Conservation (phyloP, 2,329 filamentous ascomycete genomes). For the Cercospora beticola region DNA sequence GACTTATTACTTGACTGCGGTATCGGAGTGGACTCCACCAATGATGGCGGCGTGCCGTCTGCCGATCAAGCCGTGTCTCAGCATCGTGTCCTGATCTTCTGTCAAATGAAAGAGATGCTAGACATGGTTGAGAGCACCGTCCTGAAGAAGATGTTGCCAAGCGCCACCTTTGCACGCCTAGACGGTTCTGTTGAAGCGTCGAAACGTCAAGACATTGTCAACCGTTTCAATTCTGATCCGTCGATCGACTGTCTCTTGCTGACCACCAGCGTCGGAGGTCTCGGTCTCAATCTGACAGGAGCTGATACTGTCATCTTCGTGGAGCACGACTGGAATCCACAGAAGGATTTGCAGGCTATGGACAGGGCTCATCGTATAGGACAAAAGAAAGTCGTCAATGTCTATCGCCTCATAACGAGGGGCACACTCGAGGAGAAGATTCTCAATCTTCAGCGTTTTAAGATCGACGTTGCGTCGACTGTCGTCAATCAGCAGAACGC, state of each 20-base stretch:
- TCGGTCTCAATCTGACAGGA: slow-evolving; percentile 92
- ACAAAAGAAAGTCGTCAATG: slow-evolving; percentile 99
- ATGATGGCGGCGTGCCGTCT: slow-evolving; percentile 51
- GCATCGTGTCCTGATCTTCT: slow-evolving; percentile 94
- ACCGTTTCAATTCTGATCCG: slow-evolving; percentile 96
- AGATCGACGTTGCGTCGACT: slow-evolving; percentile 96
- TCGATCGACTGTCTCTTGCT: slow-evolving; percentile 92
- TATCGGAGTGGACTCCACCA: slow-evolving; percentile 67
- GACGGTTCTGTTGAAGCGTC: slow-evolving; percentile 91
- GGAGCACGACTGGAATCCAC: slow-evolving; percentile 99
- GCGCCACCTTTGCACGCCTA: slow-evolving; percentile 88
- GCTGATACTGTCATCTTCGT: slow-evolving; percentile 99
- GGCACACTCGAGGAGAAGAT: slow-evolving; percentile 99
- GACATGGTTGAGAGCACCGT: slow-evolving; percentile 98
- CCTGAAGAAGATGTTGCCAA: slow-evolving; percentile 83
- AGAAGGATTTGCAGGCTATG: slow-evolving; percentile 98
- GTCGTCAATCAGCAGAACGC: slow-evolving; percentile 99
- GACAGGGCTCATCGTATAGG: slow-evolving; percentile 97
- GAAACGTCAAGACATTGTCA: slow-evolving; percentile 95
- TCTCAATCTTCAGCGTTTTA: slow-evolving; percentile 92
- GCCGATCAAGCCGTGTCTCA: slow-evolving; percentile 83
- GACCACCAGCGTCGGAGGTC: slow-evolving; percentile 90
- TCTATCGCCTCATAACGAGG: slow-evolving; percentile 92
- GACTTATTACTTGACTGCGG: slow-evolving; percentile 98
- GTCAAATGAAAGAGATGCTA: slow-evolving; percentile 99